A percentile compares a stretch with the other conserved stretches of the same genome.
phyloP scores from a whole-genome alignment of 2,329 filamentous ascomycete species.

The Hyphodiscus sp. region DNA sequence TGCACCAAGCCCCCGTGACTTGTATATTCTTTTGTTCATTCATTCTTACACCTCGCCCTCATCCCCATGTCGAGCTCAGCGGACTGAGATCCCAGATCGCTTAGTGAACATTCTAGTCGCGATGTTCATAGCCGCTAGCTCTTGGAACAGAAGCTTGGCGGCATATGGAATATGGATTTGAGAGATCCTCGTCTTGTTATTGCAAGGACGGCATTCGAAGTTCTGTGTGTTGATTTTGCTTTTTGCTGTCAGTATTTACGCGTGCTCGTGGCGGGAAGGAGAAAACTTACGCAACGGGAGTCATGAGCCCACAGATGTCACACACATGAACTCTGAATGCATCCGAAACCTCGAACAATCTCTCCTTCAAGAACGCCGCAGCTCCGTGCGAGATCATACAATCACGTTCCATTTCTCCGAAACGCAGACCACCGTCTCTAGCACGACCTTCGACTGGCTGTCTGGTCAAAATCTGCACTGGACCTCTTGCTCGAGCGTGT shows the following conservation, averaged over 20 bases:
- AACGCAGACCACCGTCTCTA: constrained; percentile 92
- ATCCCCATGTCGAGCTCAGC: constrained; percentile 35
- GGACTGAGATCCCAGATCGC: constrained; percentile 66
- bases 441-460: constrained; percentile 98
- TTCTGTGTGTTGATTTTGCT: constrained; percentile 92
- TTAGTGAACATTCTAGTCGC: constrained; percentile 95
- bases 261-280: neutral
- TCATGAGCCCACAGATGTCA: constrained; percentile 98
- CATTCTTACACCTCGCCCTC: constrained; percentile 10
- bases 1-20: constrained; percentile 2
- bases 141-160: constrained; percentile 96
- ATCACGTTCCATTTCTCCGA: constrained; percentile 99
- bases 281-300: constrained; percentile 85
- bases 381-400: constrained; percentile 99
- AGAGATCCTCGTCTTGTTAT: constrained; percentile 98
- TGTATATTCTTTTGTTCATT: neutral
- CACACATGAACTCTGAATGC: constrained; percentile 97
- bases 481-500: constrained; percentile 93
- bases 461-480: constrained; percentile 92
- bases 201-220: constrained; percentile 95
- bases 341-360: constrained; percentile 94
- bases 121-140: constrained; percentile 97
- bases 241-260: constrained; percentile 30
- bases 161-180: constrained; percentile 98
- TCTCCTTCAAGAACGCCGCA: constrained; percentile 93